A percentile compares a stretch with the other conserved stretches of the same genome.
Evolutionary conservation across 768 basidiomycete genomes (phyloP).

Genomic region (Sporobolomyces roseus): DNA sequence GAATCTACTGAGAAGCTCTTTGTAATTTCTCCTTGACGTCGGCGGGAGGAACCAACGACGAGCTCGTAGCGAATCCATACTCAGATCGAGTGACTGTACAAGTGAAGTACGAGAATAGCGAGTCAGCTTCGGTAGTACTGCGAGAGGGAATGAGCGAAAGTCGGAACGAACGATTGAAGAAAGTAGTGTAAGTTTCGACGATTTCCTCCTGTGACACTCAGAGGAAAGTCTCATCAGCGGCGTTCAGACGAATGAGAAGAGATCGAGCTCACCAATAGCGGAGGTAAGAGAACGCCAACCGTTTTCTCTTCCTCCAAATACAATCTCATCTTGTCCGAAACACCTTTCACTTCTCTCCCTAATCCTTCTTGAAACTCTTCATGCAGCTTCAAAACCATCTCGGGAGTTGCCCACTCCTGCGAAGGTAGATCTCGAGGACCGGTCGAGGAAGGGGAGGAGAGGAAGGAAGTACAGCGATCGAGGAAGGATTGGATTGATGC

Average conservation of each 20-base stretch:
- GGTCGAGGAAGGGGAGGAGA: slow-evolving; percentile 42
- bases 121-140: too few relatives aligned
- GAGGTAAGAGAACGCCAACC: slow-evolving; percentile 69
- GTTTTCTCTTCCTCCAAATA: slow-evolving; percentile 77
- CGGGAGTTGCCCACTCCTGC: slow-evolving; percentile 58
- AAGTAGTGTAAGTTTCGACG: slow-evolving; percentile 68
- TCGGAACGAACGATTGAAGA: slow-evolving; percentile 57
- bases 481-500: slow-evolving; percentile 64
- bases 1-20: not conserved
- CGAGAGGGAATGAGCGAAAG: not conserved
- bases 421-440: slow-evolving; percentile 44
- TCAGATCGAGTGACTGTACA: slow-evolving; percentile 34
- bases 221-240: not conserved
- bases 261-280: slow-evolving; percentile 54
- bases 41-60: slow-evolving; percentile 22
- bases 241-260: too few relatives aligned
- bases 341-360: slow-evolving; percentile 55
- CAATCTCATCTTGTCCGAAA: slow-evolving; percentile 59
- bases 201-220: slow-evolving; percentile 59
- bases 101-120: not conserved
- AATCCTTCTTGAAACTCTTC: slow-evolving; percentile 52
- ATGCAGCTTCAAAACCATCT: slow-evolving; percentile 56
- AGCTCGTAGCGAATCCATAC: slow-evolving; percentile 36
- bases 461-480: slow-evolving; percentile 53
- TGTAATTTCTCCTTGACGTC: slow-evolving; percentile 27